Evolutionary conservation across 495 filamentous ascomycete genomes (phyloP), one percentile per base, ranked within the genome.

Genomic region (Trichocladium antarcticum): DNA sequence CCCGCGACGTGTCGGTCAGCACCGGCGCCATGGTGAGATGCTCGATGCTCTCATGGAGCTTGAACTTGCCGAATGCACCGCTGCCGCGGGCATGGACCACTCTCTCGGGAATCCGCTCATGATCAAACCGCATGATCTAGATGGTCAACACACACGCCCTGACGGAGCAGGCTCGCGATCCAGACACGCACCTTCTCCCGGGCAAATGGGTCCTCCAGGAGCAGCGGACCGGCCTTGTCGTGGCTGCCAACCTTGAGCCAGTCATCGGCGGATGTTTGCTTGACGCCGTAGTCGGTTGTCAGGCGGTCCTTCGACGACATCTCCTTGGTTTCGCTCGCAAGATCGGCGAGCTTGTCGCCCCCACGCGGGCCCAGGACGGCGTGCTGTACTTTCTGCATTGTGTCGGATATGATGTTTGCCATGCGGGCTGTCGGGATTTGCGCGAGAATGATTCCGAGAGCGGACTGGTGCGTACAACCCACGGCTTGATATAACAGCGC

Each of bases 71-170:
- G 56, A 92, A 93, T 15, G 89, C 88, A 32, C 80, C 89, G 12
- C 77, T 69, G 17, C 87, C 89, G 28, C 88, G 83, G 22, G 89
- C 89, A 59, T 95, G 89, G 5, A 95, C 87, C 12, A 93, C 87
- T 43, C 89, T 74, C 66, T 93, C 87, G 3, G 87, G 87, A 44
- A 92, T 90, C 44, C 87, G 77, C 63, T 94, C 87, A 54, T 92
- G 86, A 57, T 92, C 86, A 59, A 94, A 90, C 49, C 80, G 76
- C 60, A 80, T 77, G 38, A 88, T 85, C 84, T 88, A 38, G 49
- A 28, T 19, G 4, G 7, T 21, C n/a, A 28, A 5, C 11, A 48
- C 15, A n/a, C n/a, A n/a, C n/a, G n/a, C n/a, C n/a, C n/a, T n/a
- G n/a, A n/a, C n/a, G n/a, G n/a, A n/a, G n/a, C n/a, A n/a, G n/a